Conservation (phyloP, 2,329 filamentous ascomycete genomes). For the Pseudogymnoascus sp. region DNA sequence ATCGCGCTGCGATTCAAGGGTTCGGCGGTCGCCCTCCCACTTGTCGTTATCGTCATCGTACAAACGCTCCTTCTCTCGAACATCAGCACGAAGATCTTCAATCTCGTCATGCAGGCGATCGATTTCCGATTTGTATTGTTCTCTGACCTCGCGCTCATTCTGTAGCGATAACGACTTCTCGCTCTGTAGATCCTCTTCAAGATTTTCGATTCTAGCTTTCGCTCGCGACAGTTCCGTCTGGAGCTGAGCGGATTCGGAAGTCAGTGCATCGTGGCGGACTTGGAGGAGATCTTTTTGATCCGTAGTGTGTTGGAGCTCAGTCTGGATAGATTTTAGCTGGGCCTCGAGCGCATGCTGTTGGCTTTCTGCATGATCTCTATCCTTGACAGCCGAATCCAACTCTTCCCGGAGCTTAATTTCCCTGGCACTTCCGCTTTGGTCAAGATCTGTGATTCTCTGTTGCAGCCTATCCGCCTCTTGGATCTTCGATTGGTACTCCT, state of each 20-base stretch:
- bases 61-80: slow-evolving; percentile 62
- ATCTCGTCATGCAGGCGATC: slow-evolving; percentile 46
- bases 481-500: slow-evolving; percentile 38
- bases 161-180: slow-evolving; percentile 35
- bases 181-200: slow-evolving; percentile 43
- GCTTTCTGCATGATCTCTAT: slow-evolving; percentile 30
- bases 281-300: slow-evolving; percentile 67
- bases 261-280: slow-evolving; percentile 60
- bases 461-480: slow-evolving; percentile 34
- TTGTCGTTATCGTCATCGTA: slow-evolving; percentile 66
- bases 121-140: slow-evolving; percentile 48
- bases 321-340: slow-evolving; percentile 49
- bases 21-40: slow-evolving; percentile 62
- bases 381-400: slow-evolving; percentile 32
- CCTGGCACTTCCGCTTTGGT: slow-evolving; percentile 25
- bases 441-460: slow-evolving; percentile 35
- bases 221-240: slow-evolving; percentile 54
- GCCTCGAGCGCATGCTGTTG: slow-evolving; percentile 36
- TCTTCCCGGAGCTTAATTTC: slow-evolving; percentile 38
- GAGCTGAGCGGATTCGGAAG: slow-evolving; percentile 58
- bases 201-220: slow-evolving; percentile 37
- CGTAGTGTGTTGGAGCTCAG: slow-evolving; percentile 51
- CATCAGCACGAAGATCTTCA: slow-evolving; percentile 49
- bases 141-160: slow-evolving; percentile 53
- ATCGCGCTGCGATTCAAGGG: slow-evolving; percentile 58